These are phyloP conservation scores for Nakazawaea ernobii DNA, from an alignment of 805 yeast species.

Conservation along the genomic window DNA sequence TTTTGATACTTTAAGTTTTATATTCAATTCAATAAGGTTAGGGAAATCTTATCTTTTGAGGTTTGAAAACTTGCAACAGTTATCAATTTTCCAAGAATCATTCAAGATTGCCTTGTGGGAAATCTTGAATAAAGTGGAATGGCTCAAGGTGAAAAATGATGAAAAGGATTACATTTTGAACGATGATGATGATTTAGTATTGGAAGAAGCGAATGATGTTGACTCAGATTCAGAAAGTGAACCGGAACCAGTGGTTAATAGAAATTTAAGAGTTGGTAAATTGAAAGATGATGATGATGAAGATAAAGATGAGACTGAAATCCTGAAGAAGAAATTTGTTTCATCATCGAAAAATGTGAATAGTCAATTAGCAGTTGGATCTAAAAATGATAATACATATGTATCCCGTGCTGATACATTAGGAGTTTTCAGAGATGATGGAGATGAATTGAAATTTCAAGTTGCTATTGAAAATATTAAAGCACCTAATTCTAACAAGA, in stretches of 20 bases:
- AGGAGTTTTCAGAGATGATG: slow-evolving; percentile 68
- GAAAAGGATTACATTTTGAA: slow-evolving; percentile 55
- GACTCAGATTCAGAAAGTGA: slow-evolving; percentile 28
- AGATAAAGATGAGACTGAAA: slow-evolving; percentile 21
- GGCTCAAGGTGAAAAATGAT: slow-evolving; percentile 33
- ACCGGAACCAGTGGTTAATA: too few species aligned
- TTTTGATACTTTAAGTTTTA: slow-evolving; percentile 47
- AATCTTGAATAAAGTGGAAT: slow-evolving; percentile 41
- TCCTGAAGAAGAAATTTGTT: slow-evolving; percentile 12
- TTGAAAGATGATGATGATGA: slow-evolving; percentile 30
- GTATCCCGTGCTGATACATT: slow-evolving; percentile 74
- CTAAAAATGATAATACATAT: slow-evolving; percentile 63
- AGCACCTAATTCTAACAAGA: slow-evolving; percentile 39
- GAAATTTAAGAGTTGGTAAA: slow-evolving; percentile 13
- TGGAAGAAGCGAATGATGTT: slow-evolving; percentile 28
- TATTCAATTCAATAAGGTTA: slow-evolving; percentile 52
- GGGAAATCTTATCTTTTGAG: slow-evolving; percentile 56
- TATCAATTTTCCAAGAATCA: slow-evolving; percentile 45
- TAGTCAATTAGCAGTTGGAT: slow-evolving; percentile 66
- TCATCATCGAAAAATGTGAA: slow-evolving; percentile 38
- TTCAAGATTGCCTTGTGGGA: slow-evolving; percentile 60
- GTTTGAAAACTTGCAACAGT: slow-evolving; percentile 35
- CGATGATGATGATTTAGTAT: slow-evolving; percentile 39
- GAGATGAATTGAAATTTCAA: slow-evolving; percentile 48
- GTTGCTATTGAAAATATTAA: slow-evolving; percentile 63